Percentiles rank a stretch among this genome's conserved stretches.
Conservation (phyloP, 139 green algal genomes). For the Tetraselmis striata region DNA sequence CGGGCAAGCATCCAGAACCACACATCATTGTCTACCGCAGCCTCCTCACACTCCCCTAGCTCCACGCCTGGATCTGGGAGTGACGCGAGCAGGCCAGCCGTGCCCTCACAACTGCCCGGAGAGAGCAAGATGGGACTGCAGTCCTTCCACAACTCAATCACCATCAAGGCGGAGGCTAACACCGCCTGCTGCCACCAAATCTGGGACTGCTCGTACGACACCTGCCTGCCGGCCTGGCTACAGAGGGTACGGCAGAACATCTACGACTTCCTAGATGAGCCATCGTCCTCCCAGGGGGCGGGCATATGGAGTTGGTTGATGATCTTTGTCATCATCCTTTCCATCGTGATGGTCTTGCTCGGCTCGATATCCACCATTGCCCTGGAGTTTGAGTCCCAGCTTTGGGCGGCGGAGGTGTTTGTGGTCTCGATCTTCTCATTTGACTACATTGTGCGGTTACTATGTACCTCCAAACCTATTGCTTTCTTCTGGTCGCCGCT, state of each 20-base stretch:
- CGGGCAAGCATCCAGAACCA: too few relatives aligned
- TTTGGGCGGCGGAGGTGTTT: constrained; percentile 11
- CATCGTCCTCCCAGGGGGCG: neutral
- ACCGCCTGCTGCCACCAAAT: neutral
- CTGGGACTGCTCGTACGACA: neutral
- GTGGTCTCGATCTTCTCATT: constrained; percentile 27
- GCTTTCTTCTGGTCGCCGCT: constrained; percentile 25
- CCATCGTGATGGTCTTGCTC: neutral
- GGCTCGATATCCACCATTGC: neutral
- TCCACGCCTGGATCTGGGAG: neutral
- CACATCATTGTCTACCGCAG: neutral
- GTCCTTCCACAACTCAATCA: neutral
- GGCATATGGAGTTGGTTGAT: neutral
- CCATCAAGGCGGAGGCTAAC: neutral
- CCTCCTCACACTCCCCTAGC: neutral
- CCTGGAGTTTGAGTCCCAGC: neutral
- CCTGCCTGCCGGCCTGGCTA: neutral
- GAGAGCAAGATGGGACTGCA: neutral
- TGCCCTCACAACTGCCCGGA: neutral
- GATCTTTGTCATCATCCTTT: neutral
- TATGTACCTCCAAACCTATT: constrained; percentile 12
- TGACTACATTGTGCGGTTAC: constrained; percentile 26
- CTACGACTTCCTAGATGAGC: neutral
- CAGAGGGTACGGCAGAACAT: neutral
- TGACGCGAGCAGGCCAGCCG: neutral